phyloP scores from a whole-genome alignment of 2,329 filamentous ascomycete species.

The Ophiocordyceps camponoti-leonardi region DNA sequence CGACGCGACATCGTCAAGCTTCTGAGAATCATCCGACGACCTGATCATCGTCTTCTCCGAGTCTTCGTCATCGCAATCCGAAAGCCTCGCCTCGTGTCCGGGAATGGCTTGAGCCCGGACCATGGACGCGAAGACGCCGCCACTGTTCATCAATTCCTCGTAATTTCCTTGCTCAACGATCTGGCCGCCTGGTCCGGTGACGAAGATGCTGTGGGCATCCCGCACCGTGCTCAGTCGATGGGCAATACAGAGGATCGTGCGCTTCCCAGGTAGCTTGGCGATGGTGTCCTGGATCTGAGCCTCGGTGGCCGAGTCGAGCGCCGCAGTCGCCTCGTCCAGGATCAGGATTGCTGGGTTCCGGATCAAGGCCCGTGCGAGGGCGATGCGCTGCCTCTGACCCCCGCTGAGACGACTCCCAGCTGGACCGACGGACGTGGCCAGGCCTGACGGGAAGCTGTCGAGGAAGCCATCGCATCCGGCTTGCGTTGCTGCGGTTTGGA shows the following conservation, averaged over 20 bases:
- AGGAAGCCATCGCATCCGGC: constrained; percentile 44
- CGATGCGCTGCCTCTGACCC: constrained; percentile 43
- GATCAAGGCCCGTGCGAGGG: constrained; percentile 39
- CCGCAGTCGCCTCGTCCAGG: constrained; percentile 44
- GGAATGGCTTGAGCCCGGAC: constrained; percentile 25
- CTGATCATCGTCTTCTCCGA: not conserved
- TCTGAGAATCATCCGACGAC: not conserved
- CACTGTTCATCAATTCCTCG: constrained; percentile 33
- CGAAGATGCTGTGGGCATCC: constrained; percentile 49
- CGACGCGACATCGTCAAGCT: not conserved
- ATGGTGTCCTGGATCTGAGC: constrained; percentile 32
- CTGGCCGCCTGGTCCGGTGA: constrained; percentile 37
- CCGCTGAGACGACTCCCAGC: constrained; percentile 38
- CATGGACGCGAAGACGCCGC: constrained; percentile 34
- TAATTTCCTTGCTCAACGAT: constrained; percentile 49
- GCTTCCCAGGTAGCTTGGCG: constrained; percentile 25
- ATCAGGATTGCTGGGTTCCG: constrained; percentile 39
- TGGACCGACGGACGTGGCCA: constrained; percentile 33
- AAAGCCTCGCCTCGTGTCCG: not conserved
- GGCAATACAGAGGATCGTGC: constrained; percentile 51
- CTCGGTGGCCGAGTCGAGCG: constrained; percentile 41
- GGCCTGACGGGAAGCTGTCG: constrained; percentile 32
- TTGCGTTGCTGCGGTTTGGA: constrained; percentile 32
- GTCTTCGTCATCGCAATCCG: not conserved
- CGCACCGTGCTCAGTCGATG: constrained; percentile 44